Evolutionary conservation across 768 basidiomycete species (phyloP).

Genomic region (Cyclocybe cylindracea): DNA sequence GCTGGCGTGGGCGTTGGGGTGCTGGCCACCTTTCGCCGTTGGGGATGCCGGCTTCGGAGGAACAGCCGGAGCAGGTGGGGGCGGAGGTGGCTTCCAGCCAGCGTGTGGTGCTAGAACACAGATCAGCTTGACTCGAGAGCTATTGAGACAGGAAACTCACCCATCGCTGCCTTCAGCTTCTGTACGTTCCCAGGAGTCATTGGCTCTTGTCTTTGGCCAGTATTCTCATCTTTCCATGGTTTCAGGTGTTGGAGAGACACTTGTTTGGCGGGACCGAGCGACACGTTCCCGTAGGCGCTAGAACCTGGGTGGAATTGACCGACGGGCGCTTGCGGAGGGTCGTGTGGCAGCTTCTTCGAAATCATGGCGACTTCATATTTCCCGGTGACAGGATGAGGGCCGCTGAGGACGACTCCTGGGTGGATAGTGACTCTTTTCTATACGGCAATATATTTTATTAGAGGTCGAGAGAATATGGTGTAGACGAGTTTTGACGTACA

Average conservation of each 20-base stretch:
- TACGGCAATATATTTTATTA: not conserved
- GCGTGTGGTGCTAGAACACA: conserved; percentile 1
- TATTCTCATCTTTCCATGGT: conserved; percentile 17
- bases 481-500: not conserved
- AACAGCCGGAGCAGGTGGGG: conserved; percentile 4
- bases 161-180: conserved; percentile 13
- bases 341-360: conserved; percentile 21
- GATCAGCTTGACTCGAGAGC: not conserved
- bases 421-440: conserved; percentile 20
- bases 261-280: conserved; percentile 8
- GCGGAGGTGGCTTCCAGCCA: conserved; percentile 12
- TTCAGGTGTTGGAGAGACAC: conserved; percentile 11
- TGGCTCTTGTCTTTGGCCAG: conserved; percentile 10
- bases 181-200: conserved; percentile 6
- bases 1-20: not conserved
- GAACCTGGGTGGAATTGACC: conserved; percentile 10
- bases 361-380: conserved; percentile 22
- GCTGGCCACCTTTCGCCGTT: not conserved
- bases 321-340: conserved; percentile 22
- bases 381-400: conserved; percentile 11
- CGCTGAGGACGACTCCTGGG: conserved; percentile 21
- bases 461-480: not conserved
- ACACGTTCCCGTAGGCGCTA: conserved; percentile 17
- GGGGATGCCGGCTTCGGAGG: conserved; percentile 3
- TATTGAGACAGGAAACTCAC: conserved; percentile 1